Evolutionary conservation across 495 filamentous ascomycete genomes (phyloP), one percentile per base, ranked within the genome.

Genomic region (Tetracladium setigerum): DNA sequence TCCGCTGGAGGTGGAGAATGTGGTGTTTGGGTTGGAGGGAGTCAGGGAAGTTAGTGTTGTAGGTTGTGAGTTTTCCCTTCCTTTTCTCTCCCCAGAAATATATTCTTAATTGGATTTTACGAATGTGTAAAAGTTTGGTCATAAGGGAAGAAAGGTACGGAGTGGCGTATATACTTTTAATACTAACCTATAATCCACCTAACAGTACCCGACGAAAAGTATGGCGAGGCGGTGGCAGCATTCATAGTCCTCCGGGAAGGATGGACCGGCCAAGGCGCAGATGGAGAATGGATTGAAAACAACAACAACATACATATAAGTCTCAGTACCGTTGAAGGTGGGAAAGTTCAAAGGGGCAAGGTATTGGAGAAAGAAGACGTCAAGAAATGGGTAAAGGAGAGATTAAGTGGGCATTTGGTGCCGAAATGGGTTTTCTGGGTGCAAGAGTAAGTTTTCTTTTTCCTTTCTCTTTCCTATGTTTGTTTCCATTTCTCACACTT

Each of bases 381-480:
- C 0, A 73, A 76, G 57, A 61, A 69, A 10, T 96, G 87, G 87
- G 89, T 96, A 7, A 67, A 73, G 30, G 67, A 67, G 53, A 74
- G 74, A 38, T 62, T 98, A 49, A 88, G 84, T 40, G 67, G 74
- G 56, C 91, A 96, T 70, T 70, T 71, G 74, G 88, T 87, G 42
- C 92, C 92, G 0, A 95, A 90, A 63, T 78, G 94, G 62, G 80
- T 96, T 30, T 96, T 95, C 64, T 95, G 86, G 72, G 69, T 86
- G 1, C 76, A 81, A 0, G 72, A 77, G 8, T 27, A 7, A 27
- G 22, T 27, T 27, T 27, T 27, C 7, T 27, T 27, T 27, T 27
- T 27, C 22, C 7, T 27, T 27, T 27, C 22, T 27, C 7, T 27
- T 27, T 27, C n/a, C 22, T 3, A 27, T 27, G 3, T 27, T 27